A percentile compares a stretch with the other conserved stretches of the same genome.
Conservation (phyloP, 192 early-diverging fungal species). For the Backusella tarrabulga region DNA sequence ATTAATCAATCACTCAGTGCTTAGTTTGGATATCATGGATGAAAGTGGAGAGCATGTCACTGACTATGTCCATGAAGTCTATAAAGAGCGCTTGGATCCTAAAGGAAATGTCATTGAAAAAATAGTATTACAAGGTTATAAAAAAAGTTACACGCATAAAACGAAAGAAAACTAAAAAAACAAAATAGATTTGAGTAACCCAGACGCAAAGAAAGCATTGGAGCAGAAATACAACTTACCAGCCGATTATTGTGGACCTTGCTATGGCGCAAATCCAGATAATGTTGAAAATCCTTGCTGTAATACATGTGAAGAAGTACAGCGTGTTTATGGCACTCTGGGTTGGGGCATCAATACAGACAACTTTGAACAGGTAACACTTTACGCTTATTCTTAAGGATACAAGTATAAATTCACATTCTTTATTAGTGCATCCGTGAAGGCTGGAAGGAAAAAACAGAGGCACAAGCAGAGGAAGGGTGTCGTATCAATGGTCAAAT, state of each 20-base stretch:
- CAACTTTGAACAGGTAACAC: constrained; percentile 66
- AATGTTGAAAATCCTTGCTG: constrained; percentile 66
- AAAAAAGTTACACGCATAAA: not conserved
- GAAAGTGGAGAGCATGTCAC: constrained; percentile 83
- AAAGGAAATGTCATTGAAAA: constrained; percentile 64
- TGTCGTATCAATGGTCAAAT: constrained; percentile 80
- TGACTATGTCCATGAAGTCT: constrained; percentile 75
- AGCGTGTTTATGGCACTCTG: constrained; percentile 68
- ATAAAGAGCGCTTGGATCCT: constrained; percentile 69
- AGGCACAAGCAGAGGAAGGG: constrained; percentile 79
- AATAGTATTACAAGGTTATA: constrained; percentile 49
- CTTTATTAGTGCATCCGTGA: constrained; percentile 69
- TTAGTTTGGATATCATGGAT: constrained; percentile 95
- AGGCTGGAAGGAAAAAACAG: constrained; percentile 71
- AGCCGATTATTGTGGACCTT: constrained; percentile 75
- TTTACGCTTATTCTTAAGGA: no score
- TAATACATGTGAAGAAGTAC: constrained; percentile 90
- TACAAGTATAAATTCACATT: not conserved
- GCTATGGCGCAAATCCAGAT: constrained; percentile 69
- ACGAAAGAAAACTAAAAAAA: no score
- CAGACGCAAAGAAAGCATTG: constrained; percentile 23
- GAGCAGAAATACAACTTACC: not conserved
- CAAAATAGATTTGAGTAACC: constrained; percentile 50
- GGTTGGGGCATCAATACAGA: constrained; percentile 87
- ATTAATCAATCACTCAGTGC: constrained; percentile 42